Evolutionary conservation across 78 protist genomes (phyloP).

Genomic region (Dictyostelium capitatum): DNA sequence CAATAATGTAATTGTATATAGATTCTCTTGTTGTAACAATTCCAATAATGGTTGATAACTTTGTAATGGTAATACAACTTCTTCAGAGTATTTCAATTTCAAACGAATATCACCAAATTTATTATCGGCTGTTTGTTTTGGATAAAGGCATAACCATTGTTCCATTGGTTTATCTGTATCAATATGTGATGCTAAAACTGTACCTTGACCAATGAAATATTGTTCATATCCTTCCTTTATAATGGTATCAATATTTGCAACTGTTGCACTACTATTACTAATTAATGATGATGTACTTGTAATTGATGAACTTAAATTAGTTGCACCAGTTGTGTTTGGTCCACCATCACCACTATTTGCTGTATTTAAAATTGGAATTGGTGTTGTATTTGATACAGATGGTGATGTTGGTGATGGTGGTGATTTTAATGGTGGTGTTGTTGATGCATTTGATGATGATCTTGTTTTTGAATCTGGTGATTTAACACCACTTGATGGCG

Average conservation of each 20-base stretch:
- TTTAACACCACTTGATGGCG: background rate
- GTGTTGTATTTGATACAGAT: background rate
- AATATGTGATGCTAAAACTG: slow-evolving; percentile 39
- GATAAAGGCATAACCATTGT: slow-evolving; percentile 66
- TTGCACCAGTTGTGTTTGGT: background rate
- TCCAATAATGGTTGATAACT: slow-evolving; percentile 30
- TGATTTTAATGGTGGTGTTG: background rate
- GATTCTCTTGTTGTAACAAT: slow-evolving; percentile 30
- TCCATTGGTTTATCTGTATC: slow-evolving; percentile 56
- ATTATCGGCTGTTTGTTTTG: slow-evolving; percentile 28
- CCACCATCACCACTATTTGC: background rate
- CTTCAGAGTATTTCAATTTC: slow-evolving; percentile 73
- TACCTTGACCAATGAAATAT: slow-evolving; percentile 38
- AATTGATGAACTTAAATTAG: background rate
- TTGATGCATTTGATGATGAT: slow-evolving; percentile 34
- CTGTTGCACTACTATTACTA: background rate
- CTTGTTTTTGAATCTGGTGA: slow-evolving; percentile 52
- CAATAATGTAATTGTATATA: slow-evolving; percentile 26
- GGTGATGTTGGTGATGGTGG: slow-evolving; percentile 13
- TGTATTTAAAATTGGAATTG: background rate
- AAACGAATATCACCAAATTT: slow-evolving; percentile 75
- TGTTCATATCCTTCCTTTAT: slow-evolving; percentile 38
- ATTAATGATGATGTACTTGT: background rate
- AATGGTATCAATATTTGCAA: background rate
- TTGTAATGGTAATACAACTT: slow-evolving; percentile 59